These are phyloP conservation scores for Eimeria mitis DNA, from an alignment of 169 alveolate genomes.

Conservation along the genomic window DNA sequence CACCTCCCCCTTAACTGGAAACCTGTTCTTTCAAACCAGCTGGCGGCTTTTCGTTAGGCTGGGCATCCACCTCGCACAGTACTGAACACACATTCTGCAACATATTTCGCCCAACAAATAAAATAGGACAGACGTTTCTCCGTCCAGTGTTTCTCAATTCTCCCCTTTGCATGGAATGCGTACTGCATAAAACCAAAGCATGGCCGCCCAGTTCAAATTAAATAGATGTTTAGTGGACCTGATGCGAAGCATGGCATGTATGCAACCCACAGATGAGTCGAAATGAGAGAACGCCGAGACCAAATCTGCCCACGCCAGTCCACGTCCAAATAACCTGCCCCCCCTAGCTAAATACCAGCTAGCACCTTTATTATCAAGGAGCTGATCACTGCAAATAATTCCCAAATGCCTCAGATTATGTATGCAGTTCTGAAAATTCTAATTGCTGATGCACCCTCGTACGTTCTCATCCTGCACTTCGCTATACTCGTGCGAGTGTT, in stretches of 20 bases:
- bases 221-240: neutral
- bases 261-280: neutral
- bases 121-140: neutral
- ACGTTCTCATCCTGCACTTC: neutral
- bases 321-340: neutral
- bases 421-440: neutral
- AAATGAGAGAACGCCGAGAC: neutral
- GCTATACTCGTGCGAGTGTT: too few species aligned
- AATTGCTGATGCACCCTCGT: neutral
- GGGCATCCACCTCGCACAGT: neutral
- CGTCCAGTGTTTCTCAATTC: neutral
- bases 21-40: neutral
- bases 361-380: neutral
- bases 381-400: neutral
- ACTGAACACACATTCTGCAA: neutral
- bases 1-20: neutral
- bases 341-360: neutral
- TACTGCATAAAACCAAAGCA: neutral
- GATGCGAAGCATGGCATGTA: neutral
- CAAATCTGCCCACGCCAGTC: neutral
- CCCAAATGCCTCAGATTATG: neutral
- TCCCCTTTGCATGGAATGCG: neutral
- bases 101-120: neutral
- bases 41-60: neutral
- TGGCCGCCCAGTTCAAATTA: neutral